A percentile compares a stretch with the other conserved stretches of the same genome.
These are phyloP conservation scores for Yamadazyma sp. DNA, from an alignment of 805 yeast species.

Conservation along the genomic window DNA sequence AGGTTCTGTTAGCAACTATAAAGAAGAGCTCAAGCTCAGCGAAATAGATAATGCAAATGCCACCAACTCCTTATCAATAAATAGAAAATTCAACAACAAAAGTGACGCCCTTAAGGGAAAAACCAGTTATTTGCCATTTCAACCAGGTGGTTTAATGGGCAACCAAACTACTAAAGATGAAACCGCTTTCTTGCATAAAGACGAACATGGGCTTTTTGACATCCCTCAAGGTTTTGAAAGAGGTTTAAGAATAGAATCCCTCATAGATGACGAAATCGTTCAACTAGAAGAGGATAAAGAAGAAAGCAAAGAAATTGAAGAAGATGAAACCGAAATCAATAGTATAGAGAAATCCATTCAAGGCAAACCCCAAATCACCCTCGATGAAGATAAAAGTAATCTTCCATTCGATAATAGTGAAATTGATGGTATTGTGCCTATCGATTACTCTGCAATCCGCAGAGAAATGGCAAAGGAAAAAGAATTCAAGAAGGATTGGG, in stretches of 20 bases:
- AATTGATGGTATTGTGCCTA: constrained; percentile 41
- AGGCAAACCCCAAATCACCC: background rate
- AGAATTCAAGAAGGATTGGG: constrained; percentile 68
- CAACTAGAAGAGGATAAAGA: constrained; percentile 11
- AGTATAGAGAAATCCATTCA: too few species aligned
- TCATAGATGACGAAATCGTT: constrained; percentile 39
- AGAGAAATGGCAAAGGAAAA: constrained; percentile 21
- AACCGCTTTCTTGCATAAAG: constrained; percentile 54
- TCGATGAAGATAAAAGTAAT: background rate
- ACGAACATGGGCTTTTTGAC: constrained; percentile 70
- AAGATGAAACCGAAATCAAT: background rate
- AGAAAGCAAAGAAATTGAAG: background rate
- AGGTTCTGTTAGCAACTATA: constrained; percentile 62
- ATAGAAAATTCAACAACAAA: constrained; percentile 62
- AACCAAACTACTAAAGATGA: constrained; percentile 23
- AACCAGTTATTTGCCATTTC: constrained; percentile 77
- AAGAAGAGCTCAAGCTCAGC: constrained; percentile 47
- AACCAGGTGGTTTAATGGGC: constrained; percentile 75
- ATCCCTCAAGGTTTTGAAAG: constrained; percentile 78
- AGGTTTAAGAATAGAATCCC: constrained; percentile 48
- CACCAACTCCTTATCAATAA: constrained; percentile 68
- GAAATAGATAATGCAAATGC: constrained; percentile 57
- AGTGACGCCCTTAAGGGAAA: constrained; percentile 66
- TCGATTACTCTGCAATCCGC: constrained; percentile 27
- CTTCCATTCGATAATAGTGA: constrained; percentile 37